Conservation (phyloP, 1,139 yeast species). For the Pichia terricola region DNA sequence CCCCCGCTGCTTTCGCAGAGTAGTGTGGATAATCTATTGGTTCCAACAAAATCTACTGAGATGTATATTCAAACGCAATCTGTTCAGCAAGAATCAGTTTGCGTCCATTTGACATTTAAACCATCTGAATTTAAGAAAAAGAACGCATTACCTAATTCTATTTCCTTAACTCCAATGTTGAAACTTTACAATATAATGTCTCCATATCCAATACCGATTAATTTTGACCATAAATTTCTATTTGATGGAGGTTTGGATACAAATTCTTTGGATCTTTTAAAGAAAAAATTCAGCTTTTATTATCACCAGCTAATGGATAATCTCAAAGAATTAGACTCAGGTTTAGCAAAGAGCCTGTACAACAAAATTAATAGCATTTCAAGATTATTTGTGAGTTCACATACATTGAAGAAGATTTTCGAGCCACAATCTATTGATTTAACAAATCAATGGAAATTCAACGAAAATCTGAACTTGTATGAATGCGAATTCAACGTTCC, state of each 20-base stretch:
- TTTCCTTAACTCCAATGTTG: conserved; percentile 10
- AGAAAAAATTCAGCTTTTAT: conserved; percentile 8
- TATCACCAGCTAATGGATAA: conserved; percentile 7
- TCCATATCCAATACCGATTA: conserved; percentile 16
- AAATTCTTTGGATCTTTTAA: conserved; percentile 6
- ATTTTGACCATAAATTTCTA: conserved; percentile 15
- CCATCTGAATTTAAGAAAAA: neutral
- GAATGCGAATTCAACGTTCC: conserved; percentile 12
- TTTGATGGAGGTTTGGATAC: conserved; percentile 7
- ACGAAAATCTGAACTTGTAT: conserved; percentile 2
- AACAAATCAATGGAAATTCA: conserved; percentile 8
- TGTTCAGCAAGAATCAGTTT: conserved; percentile 1
- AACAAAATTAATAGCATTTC: conserved; percentile 9
- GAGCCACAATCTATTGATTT: conserved; percentile 8
- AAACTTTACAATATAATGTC: conserved; percentile 14
- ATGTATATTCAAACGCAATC: neutral
- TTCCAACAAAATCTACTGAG: conserved; percentile 1
- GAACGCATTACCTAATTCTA: conserved; percentile 12
- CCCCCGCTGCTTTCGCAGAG: neutral
- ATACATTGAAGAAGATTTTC: conserved; percentile 8
- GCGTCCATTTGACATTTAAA: conserved; percentile 7
- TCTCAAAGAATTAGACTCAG: conserved; percentile 4
- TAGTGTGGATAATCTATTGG: neutral
- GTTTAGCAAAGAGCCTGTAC: conserved; percentile 7
- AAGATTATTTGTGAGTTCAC: conserved; percentile 1